A percentile compares a stretch with the other conserved stretches of the same genome.
phyloP scores from a whole-genome alignment of 148 eudicot genomes.

The Nepenthes gracilis region DNA sequence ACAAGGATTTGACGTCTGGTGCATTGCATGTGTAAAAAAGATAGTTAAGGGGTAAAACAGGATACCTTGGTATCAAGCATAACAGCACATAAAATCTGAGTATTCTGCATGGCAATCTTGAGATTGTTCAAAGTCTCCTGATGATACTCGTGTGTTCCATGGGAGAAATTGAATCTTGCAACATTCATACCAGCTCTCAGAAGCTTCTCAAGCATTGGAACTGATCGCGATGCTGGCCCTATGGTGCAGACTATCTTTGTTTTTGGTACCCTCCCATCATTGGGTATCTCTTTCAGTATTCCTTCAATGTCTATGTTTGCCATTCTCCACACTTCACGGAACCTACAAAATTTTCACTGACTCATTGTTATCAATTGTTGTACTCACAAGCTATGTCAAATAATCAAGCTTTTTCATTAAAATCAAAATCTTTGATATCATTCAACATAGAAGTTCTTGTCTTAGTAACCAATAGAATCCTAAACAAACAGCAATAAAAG shows the following conservation, averaged over 20 bases:
- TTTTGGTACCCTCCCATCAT: slow-evolving; percentile 53
- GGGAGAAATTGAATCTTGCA: slow-evolving; percentile 63
- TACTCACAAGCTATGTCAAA: no score
- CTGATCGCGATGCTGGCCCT: slow-evolving; percentile 52
- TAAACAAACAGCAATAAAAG: no score
- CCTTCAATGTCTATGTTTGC: slow-evolving; percentile 75
- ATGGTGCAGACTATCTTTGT: slow-evolving; percentile 63
- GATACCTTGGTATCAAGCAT: slow-evolving; percentile 73
- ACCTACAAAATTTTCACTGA: no score
- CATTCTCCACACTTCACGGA: slow-evolving; percentile 15
- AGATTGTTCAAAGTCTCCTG: slow-evolving; percentile 58
- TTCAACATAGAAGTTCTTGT: no score
- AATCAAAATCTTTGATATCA: no score
- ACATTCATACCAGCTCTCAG: slow-evolving; percentile 59
- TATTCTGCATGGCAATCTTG: slow-evolving; percentile 51
- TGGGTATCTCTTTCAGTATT: slow-evolving; percentile 46
- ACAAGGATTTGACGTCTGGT: no score
- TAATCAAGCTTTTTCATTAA: no score
- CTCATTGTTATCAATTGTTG: no score
- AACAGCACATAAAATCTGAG: slow-evolving; percentile 57
- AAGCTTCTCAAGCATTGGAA: slow-evolving; percentile 54
- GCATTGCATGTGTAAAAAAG: not conserved
- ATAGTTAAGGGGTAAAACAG: not conserved
- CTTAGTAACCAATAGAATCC: no score
- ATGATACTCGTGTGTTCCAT: slow-evolving; percentile 57